phyloP scores from a whole-genome alignment of 2,329 filamentous ascomycete genomes.

The Thyridium curvatum region DNA sequence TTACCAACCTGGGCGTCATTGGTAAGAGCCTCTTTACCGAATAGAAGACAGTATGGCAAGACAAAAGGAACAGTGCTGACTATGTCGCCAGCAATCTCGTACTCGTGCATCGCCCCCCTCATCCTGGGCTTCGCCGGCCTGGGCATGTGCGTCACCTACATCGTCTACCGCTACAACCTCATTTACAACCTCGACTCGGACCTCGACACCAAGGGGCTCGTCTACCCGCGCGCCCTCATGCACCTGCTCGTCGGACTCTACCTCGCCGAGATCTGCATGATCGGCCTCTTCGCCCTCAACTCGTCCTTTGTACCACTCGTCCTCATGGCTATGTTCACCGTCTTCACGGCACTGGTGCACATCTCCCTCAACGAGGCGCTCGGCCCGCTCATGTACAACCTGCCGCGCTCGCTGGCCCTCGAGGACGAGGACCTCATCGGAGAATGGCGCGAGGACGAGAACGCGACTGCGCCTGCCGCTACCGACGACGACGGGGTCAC shows the following conservation, averaged over 20 bases:
- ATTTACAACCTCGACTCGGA: slow-evolving; percentile 73
- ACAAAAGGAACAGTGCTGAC: too few relatives aligned
- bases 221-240: slow-evolving; percentile 83
- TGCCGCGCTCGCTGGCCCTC: slow-evolving; percentile 59
- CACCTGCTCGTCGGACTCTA: slow-evolving; percentile 81
- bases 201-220: slow-evolving; percentile 82
- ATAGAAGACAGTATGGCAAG: too few relatives aligned
- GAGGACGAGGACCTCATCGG: slow-evolving; percentile 18
- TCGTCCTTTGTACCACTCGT: slow-evolving; percentile 62
- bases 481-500: slow-evolving; percentile 1
- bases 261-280: slow-evolving; percentile 69
- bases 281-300: slow-evolving; percentile 73
- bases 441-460: slow-evolving; percentile 4
- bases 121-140: slow-evolving; percentile 75
- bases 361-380: slow-evolving; percentile 64
- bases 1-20: slow-evolving; percentile 69
- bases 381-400: slow-evolving; percentile 62
- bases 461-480: background rate
- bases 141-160: slow-evolving; percentile 72
- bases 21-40: slow-evolving; percentile 38
- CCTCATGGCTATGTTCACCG: slow-evolving; percentile 67
- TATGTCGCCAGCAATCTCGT: slow-evolving; percentile 64
- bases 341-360: slow-evolving; percentile 74
- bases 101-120: slow-evolving; percentile 77
- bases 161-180: slow-evolving; percentile 81